Base-by-base conservation (phyloP, 495 filamentous ascomycete genomes). In the Xylaria sp. region DNA sequence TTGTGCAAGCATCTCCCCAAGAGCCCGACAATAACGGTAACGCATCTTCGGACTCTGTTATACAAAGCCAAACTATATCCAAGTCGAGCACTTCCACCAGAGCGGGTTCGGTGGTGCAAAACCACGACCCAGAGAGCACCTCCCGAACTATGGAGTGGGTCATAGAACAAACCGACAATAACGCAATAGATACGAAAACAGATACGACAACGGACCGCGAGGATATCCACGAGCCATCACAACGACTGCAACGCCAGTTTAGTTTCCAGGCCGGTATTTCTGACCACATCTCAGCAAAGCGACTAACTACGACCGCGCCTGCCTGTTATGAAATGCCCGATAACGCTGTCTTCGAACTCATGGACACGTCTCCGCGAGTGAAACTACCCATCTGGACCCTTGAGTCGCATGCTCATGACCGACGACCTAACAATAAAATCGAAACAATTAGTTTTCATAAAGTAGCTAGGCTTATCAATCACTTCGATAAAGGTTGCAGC, bases 361-460 rank as follows among this genome's bases (percentile, higher is more conserved):
- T 70, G 68, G 68, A 70, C 46, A 70, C 68, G 12, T 70, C 68
- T 24, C 46, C 68, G 19, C 31, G n/a, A 11, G 24, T 48, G 35
- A 35, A 24, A 26, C 41, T 40, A 55, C 41, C 67, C 12, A 17
- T 12, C 26, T 33, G 40, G 41, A 19, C 31, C 43, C 17, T 5
- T 4, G 58, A 63, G 26, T 29, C 19, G 3, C 8, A 48, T 48
- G 3, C 24, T n/a, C 19, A 8, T 26, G n/a, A 3, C 24, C 14
- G 33, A 6, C 46, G 35, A 37, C 19, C 63, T 33, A n/a, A 46
- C 9, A 21, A 33, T 24, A 29, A 33, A 14, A 33, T n/a, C 24
- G 35, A 43, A 29, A 29, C 52, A n/a, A 44, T 44, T 14, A n/a
- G 19, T 24, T 44, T 57, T 26, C 29, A 58, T 43, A 58, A 44